Evolutionary conservation across 192 early-diverging fungal species (phyloP).

Genomic region (Tieghemiomyces parasiticus): DNA sequence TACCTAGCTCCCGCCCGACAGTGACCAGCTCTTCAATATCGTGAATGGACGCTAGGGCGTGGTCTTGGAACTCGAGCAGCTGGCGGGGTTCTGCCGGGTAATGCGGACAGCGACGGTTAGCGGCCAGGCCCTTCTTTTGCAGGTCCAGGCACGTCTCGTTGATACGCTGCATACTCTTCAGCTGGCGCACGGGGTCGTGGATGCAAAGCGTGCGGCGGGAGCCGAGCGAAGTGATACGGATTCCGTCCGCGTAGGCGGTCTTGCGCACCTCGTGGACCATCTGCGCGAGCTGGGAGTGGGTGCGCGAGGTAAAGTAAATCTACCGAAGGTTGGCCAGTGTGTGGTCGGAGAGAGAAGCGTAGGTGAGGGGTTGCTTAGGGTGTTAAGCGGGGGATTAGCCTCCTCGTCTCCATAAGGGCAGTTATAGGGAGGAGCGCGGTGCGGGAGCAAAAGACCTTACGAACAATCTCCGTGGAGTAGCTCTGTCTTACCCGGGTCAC

Average conservation of each 20-base stretch:
- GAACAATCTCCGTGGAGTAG: too few species aligned
- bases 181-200: slow-evolving; percentile 41
- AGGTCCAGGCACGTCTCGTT: slow-evolving; percentile 80
- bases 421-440: slow-evolving; percentile 2
- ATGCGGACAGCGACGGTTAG: slow-evolving; percentile 27
- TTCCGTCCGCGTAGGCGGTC: slow-evolving; percentile 44
- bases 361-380: too few species aligned
- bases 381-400: background rate
- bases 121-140: slow-evolving; percentile 34
- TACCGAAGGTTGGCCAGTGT: too few species aligned
- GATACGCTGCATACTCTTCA: slow-evolving; percentile 25
- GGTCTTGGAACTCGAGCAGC: slow-evolving; percentile 42
- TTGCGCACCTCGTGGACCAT: slow-evolving; percentile 74
- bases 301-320: slow-evolving; percentile 56
- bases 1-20: slow-evolving; percentile 35
- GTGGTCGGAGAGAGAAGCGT: too few species aligned
- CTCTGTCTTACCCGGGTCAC: too few species aligned
- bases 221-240: slow-evolving; percentile 55
- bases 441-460: too few species aligned
- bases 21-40: slow-evolving; percentile 81
- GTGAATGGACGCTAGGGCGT: slow-evolving; percentile 24
- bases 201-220: slow-evolving; percentile 76
- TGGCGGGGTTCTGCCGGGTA: slow-evolving; percentile 30
- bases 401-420: background rate
- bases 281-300: slow-evolving; percentile 87